These are phyloP conservation scores for Terana coerulea DNA, from an alignment of 768 basidiomycete species.

Conservation along the genomic window DNA sequence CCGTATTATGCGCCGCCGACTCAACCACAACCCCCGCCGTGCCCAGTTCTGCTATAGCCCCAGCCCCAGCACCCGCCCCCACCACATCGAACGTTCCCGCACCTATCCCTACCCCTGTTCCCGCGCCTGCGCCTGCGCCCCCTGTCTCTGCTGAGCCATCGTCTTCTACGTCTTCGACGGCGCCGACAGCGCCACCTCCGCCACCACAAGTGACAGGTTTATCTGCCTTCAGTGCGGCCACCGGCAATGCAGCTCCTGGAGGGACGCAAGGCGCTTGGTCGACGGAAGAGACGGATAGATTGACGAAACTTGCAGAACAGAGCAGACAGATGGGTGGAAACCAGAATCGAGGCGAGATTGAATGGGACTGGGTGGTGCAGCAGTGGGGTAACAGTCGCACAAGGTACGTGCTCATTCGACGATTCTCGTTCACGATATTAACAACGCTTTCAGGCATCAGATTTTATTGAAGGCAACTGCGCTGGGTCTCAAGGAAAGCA, in stretches of 20 bases:
- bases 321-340: constrained; percentile 42
- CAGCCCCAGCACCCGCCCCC: constrained; percentile 14
- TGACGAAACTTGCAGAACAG: constrained; percentile 68
- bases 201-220: constrained; percentile 15
- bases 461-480: constrained; percentile 78
- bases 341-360: constrained; percentile 51
- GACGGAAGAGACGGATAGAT: constrained; percentile 67
- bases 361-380: constrained; percentile 76
- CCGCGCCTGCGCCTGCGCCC: constrained; percentile 25
- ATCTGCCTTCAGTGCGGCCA: constrained; percentile 23
- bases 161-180: constrained; percentile 6
- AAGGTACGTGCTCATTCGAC: constrained; percentile 41
- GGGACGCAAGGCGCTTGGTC: constrained; percentile 75
- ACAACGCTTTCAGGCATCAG: constrained; percentile 54
- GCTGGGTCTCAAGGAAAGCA: constrained; percentile 76
- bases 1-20: constrained; percentile 21
- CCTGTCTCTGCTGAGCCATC: constrained; percentile 7
- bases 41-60: constrained; percentile 11
- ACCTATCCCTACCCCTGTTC: neutral
- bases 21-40: constrained; percentile 13
- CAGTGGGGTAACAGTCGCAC: constrained; percentile 75
- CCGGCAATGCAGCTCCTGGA: constrained; percentile 23
- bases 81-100: constrained; percentile 18
- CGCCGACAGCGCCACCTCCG: constrained; percentile 7
- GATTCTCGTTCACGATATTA: neutral